Evolutionary conservation across 352 stramenopile genomes (phyloP).

Genomic region (Thalassiosira exigua): DNA sequence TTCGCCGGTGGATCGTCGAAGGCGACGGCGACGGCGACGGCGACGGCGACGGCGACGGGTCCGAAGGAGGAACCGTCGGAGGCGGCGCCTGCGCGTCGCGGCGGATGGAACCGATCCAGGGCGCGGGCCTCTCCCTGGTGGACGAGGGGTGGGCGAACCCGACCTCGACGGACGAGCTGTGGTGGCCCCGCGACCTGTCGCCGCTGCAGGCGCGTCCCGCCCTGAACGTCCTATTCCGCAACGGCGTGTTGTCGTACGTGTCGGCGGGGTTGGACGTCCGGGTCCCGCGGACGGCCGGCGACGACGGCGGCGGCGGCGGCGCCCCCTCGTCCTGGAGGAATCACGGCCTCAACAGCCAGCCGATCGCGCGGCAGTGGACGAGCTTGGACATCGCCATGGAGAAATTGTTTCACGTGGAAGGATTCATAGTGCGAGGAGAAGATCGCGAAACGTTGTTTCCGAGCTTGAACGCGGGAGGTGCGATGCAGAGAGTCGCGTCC

Average conservation of each 20-base stretch:
- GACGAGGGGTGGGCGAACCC: slow-evolving; percentile 57
- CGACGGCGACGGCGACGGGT: slow-evolving; percentile 3
- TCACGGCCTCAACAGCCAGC: slow-evolving; percentile 59
- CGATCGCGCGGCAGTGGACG: slow-evolving; percentile 59
- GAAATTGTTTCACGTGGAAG: slow-evolving; percentile 59
- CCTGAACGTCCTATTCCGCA: slow-evolving; percentile 51
- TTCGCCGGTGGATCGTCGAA: slow-evolving; percentile 52
- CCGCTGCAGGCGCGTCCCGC: slow-evolving; percentile 46
- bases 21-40: slow-evolving; percentile 2
- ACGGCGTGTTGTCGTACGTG: slow-evolving; percentile 43
- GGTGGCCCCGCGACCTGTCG: slow-evolving; percentile 50
- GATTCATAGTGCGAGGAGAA: slow-evolving; percentile 34
- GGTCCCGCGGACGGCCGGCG: slow-evolving; percentile 25
- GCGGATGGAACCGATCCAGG: slow-evolving; percentile 37
- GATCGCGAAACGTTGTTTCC: slow-evolving; percentile 37
- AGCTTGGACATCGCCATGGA: slow-evolving; percentile 59
- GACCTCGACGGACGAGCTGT: slow-evolving; percentile 51
- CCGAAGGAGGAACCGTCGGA: neutral
- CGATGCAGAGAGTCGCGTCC: slow-evolving; percentile 33
- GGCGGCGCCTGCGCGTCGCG: neutral
- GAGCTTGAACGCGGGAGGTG: slow-evolving; percentile 20
- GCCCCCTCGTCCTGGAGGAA: slow-evolving; percentile 52
- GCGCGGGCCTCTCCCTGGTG: slow-evolving; percentile 21
- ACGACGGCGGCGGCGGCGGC: neutral
- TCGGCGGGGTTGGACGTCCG: slow-evolving; percentile 52